Conservation (phyloP, 1,139 yeast species). For the Pichia sp. region DNA sequence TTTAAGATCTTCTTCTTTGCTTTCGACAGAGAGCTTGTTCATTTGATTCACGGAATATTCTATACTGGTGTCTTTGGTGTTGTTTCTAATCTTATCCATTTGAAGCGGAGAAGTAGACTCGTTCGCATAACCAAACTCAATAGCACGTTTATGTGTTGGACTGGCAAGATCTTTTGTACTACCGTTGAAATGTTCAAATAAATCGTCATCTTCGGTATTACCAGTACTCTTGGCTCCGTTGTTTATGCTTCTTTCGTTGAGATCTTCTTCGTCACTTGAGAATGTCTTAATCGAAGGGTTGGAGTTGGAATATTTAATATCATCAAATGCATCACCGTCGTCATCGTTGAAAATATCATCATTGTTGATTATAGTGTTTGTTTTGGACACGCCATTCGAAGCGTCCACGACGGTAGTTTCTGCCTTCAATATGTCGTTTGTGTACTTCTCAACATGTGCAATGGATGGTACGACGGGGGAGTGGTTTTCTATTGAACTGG, state of each 20-base stretch:
- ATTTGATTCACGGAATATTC: no score
- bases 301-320: constrained; percentile 1
- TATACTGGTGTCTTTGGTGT: no score
- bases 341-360: not conserved
- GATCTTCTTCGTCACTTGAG: constrained; percentile 16
- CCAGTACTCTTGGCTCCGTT: not conserved
- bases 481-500: constrained; percentile 15
- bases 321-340: not conserved
- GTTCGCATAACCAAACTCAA: not conserved
- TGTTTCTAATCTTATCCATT: constrained; percentile 1
- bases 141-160: not conserved
- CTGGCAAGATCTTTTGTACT: constrained; percentile 16
- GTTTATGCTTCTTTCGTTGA: not conserved
- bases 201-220: constrained; percentile 8
- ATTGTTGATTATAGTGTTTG: not conserved
- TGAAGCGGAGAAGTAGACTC: not conserved
- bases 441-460: constrained; percentile 11
- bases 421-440: constrained; percentile 1
- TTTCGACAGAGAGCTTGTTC: not conserved
- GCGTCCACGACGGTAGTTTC: constrained; percentile 1
- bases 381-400: not conserved
- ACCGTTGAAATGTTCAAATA: constrained; percentile 20
- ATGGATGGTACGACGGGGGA: constrained; percentile 14
- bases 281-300: constrained; percentile 17
- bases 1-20: constrained; percentile 9